phyloP scores from a whole-genome alignment of 805 yeast species.

The Saccharomycopsis schoenii region DNA sequence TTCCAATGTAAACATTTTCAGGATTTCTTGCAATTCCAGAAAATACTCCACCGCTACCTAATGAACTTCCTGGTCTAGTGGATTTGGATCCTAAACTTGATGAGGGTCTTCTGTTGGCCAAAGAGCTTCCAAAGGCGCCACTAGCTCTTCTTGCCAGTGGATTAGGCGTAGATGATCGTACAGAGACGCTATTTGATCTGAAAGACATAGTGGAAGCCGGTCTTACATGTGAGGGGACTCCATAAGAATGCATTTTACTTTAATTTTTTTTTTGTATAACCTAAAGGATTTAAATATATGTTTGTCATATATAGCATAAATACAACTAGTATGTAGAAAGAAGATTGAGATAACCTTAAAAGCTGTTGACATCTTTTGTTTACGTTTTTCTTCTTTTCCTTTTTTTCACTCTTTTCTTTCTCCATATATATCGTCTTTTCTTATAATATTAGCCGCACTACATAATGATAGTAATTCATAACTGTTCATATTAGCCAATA shows the following conservation, averaged over 20 bases:
- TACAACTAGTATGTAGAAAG: too few species aligned
- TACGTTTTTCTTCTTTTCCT: background rate
- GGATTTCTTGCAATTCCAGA: constrained; percentile 4
- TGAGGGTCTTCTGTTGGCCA: constrained; percentile 19
- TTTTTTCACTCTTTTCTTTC: too few species aligned
- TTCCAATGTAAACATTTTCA: constrained; percentile 44
- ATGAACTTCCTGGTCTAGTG: constrained; percentile 15
- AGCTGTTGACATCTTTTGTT: background rate
- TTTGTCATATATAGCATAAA: background rate
- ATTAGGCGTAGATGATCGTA: constrained; percentile 16
- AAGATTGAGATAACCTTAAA: too few species aligned
- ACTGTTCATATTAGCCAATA: background rate
- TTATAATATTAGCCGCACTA: background rate
- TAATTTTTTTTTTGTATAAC: background rate
- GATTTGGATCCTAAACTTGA: constrained; percentile 12
- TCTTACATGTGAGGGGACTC: background rate
- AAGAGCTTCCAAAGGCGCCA: background rate
- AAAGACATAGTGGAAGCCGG: constrained; percentile 16
- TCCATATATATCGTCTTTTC: background rate
- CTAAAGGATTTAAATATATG: background rate
- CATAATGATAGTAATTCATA: background rate
- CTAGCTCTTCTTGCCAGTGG: background rate
- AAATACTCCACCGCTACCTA: constrained; percentile 7
- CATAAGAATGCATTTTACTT: background rate
- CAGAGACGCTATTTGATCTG: constrained; percentile 5